Evolutionary conservation across 139 green algal genomes (phyloP), one percentile per base, ranked within the genome.

Genomic region (Chlorella sp.): DNA sequence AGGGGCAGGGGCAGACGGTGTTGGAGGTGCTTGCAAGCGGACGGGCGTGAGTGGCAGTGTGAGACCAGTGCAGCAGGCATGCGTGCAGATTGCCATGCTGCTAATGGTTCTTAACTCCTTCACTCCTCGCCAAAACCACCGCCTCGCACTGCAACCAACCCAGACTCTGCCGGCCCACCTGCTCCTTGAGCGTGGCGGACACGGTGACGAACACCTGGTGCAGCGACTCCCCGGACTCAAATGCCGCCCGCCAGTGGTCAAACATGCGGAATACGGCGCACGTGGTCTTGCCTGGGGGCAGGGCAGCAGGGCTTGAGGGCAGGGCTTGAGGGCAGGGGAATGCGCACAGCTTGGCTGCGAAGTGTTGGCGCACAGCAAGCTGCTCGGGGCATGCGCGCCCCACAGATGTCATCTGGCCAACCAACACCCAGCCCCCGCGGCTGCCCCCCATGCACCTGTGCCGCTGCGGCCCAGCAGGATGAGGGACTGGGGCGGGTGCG

Each of bases 401-500:
- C 40, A 30, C 0, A 32, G 26, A 9, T 7, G 13, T 9, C 19
- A 5, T 30, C 3, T 43, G 13, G 8, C 1, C 26, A 16, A 7
- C 3, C 41, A 40, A 3, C 43, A 38, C 16, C 72, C 14, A 13
- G 41, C 43, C 43, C 36, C 36, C 16, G 17, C 43, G 9, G 20
- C 43, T 36, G 24, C 73, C 6, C 1, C 26, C 14, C 41, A 40
- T 36, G 34, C 77, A 83, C 77, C 77, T 5, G 93, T 96, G 81
- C 93, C 93, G 48, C 81, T 91, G 46, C 94, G 85, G 14, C 94
- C 94, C 58, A 96, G 87, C 72, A 97, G 90, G 68, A 96, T 91
- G 78, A 96, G 92, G 14, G 80, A 89, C 41, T 74, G 80, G 9
- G 90, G 91, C 3, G 90, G 89, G 13, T 88, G 62, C 0, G 89